These are phyloP conservation scores for Lenwebbia sp. DNA, from an alignment of 345 rosid species.

Conservation along the genomic window DNA sequence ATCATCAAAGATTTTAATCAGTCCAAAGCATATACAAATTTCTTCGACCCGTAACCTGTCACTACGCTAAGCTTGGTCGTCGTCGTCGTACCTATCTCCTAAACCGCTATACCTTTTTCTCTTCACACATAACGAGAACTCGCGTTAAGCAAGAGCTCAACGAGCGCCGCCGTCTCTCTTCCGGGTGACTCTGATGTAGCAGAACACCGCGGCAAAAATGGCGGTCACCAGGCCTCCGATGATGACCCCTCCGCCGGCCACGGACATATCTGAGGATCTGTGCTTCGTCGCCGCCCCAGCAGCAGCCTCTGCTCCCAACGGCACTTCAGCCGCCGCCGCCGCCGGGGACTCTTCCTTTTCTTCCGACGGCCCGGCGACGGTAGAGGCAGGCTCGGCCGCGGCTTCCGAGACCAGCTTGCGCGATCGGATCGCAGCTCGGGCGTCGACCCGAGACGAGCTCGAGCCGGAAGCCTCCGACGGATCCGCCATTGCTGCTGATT, in stretches of 20 bases:
- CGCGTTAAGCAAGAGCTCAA: background rate
- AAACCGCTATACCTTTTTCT: background rate
- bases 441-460: conserved; percentile 2
- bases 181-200: conserved; percentile 57
- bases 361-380: background rate
- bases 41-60: background rate
- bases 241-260: conserved; percentile 59
- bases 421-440: background rate
- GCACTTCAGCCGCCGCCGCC: conserved; percentile 26
- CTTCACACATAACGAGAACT: background rate
- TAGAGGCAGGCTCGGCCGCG: conserved; percentile 9
- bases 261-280: conserved; percentile 19
- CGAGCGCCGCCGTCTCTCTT: conserved; percentile 7
- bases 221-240: conserved; percentile 57
- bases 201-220: conserved; percentile 46
- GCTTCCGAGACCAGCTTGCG: background rate
- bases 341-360: background rate
- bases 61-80: background rate
- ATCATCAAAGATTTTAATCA: background rate
- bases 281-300: conserved; percentile 22
- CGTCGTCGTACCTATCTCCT: background rate
- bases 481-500: conserved; percentile 7
- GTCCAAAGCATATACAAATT: background rate
- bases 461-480: background rate
- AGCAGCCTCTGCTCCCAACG: conserved; percentile 19